Conservation (phyloP, 2,329 filamentous ascomycete genomes). For the Calycina marina region DNA sequence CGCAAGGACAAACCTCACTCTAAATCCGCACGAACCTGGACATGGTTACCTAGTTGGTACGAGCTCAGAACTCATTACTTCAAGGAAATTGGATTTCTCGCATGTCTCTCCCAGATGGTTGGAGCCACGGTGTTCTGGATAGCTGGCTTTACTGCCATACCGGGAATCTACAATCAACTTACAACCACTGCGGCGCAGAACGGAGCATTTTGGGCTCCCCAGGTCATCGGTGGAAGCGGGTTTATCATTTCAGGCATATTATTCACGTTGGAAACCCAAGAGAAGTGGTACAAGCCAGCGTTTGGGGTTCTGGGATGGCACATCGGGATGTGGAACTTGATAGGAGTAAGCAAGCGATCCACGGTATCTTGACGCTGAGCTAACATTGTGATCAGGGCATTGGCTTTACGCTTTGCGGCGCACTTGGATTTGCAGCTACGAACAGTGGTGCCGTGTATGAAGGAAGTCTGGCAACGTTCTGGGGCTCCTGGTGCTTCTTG, state of each 20-base stretch:
- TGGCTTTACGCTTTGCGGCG: constrained; percentile 48
- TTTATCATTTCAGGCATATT: constrained; percentile 44
- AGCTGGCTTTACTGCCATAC: constrained; percentile 43
- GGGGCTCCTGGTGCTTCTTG: constrained; percentile 35
- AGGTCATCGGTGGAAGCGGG: constrained; percentile 45
- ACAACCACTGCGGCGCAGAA: constrained; percentile 29
- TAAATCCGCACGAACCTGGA: constrained; percentile 28
- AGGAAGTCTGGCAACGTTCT: constrained; percentile 32
- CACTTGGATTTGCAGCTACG: constrained; percentile 32
- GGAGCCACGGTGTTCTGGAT: constrained; percentile 52
- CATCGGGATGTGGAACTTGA: constrained; percentile 49
- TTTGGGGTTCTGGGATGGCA: constrained; percentile 47
- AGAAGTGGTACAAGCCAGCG: constrained; percentile 46
- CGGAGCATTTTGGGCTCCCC: constrained; percentile 45
- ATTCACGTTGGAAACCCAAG: constrained; percentile 54
- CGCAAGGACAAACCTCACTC: constrained; percentile 8
- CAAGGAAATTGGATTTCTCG: constrained; percentile 47
- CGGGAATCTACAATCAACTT: constrained; percentile 37
- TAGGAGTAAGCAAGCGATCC: constrained; percentile 27
- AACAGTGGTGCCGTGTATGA: constrained; percentile 31
- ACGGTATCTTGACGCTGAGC: not conserved
- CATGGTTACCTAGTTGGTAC: constrained; percentile 42
- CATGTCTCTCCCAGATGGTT: constrained; percentile 38
- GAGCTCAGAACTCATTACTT: constrained; percentile 46
- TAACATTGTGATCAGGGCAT: constrained; percentile 21